phyloP scores from a whole-genome alignment of 1,284 basidiomycete genomes.

The Cerioporus squamosus region DNA sequence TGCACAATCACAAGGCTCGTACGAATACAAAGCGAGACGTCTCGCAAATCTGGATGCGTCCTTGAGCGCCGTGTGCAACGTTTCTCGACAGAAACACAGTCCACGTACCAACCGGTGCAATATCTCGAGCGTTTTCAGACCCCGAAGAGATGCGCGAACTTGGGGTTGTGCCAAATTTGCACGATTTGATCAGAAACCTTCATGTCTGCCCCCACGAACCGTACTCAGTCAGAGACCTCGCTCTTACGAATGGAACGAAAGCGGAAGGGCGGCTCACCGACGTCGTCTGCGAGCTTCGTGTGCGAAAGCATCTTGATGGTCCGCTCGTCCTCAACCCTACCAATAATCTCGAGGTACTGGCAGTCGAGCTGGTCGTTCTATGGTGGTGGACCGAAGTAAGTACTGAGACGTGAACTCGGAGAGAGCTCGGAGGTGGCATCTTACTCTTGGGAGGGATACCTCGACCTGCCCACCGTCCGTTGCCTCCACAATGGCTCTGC shows the following conservation, averaged over 20 bases:
- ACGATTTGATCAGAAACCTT: conserved; percentile 68
- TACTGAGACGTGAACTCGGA: no score
- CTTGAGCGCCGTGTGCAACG: no score
- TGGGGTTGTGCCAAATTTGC: conserved; percentile 65
- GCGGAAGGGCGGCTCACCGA: conserved; percentile 60
- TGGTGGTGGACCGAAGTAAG: no score
- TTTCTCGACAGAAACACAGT: neutral
- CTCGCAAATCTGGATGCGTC: no score
- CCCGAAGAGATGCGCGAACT: conserved; percentile 44
- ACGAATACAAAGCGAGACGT: no score
- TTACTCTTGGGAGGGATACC: conserved; percentile 38
- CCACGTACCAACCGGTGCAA: neutral
- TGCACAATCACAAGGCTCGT: no score
- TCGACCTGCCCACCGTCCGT: conserved; percentile 76
- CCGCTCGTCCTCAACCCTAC: conserved; percentile 62
- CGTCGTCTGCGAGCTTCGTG: conserved; percentile 63
- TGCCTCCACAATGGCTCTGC: conserved; percentile 65
- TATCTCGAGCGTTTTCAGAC: neutral
- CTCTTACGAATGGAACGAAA: neutral
- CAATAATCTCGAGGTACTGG: conserved; percentile 75
- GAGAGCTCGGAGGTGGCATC: neutral
- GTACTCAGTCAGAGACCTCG: neutral
- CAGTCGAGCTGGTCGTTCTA: no score
- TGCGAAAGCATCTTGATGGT: conserved; percentile 66
- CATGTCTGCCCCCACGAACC: conserved; percentile 52